Percentiles rank a stretch among this genome's conserved stretches.
These are phyloP conservation scores for Ambrosia hybrid DNA, from an alignment of 140 eudicot genomes.

Conservation along the genomic window DNA sequence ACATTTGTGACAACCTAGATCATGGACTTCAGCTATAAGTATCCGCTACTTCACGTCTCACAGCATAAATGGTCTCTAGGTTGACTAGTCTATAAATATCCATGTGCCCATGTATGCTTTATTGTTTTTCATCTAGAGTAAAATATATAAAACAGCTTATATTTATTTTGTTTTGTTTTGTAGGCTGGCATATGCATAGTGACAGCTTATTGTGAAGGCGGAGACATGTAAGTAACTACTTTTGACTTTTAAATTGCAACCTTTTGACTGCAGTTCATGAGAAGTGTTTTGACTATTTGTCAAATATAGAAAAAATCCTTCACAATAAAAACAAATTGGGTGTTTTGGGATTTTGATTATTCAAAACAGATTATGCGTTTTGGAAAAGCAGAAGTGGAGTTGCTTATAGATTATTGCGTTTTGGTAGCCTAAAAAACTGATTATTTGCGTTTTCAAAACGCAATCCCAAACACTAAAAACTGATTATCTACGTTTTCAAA, in stretches of 20 bases:
- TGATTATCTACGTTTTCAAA: too few species aligned
- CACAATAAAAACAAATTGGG: not conserved
- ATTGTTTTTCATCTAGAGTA: too few species aligned
- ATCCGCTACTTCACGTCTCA: not conserved
- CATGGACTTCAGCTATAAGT: not conserved
- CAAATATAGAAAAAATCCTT: not conserved
- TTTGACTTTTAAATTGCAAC: conserved; percentile 12
- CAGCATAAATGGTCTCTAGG: too few species aligned
- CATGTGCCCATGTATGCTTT: too few species aligned
- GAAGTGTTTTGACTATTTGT: conserved; percentile 6
- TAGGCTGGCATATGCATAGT: conserved; percentile 79
- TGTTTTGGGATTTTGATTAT: too few species aligned
- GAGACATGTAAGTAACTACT: conserved; percentile 76
- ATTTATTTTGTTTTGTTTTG: conserved; percentile 29
- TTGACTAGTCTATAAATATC: too few species aligned
- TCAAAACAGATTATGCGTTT: too few species aligned
- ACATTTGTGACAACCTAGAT: not conserved
- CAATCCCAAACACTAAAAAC: too few species aligned
- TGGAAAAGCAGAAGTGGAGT: too few species aligned
- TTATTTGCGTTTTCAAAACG: too few species aligned
- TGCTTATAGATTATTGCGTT: too few species aligned
- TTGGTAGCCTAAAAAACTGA: too few species aligned
- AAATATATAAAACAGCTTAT: not conserved
- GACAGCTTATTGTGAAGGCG: conserved; percentile 86
- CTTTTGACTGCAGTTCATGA: not conserved